Evolutionary conservation across 352 stramenopile species (phyloP).

Genomic region (Pythium myriotylum): DNA sequence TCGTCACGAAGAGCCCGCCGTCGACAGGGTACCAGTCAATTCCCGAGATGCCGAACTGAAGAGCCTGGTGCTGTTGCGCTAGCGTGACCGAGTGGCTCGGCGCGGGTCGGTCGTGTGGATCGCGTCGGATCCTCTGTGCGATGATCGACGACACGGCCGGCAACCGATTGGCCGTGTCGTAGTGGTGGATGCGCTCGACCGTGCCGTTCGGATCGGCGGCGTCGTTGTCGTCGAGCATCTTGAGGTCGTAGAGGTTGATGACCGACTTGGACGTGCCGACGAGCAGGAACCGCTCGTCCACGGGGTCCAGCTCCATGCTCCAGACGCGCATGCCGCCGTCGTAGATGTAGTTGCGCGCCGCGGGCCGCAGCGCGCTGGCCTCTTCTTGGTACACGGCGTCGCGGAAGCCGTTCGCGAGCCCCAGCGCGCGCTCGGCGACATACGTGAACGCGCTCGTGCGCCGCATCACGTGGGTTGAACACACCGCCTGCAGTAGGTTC

Average conservation of each 20-base stretch:
- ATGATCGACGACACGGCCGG: slow-evolving; percentile 33
- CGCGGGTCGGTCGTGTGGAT: background rate
- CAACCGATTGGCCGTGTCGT: slow-evolving; percentile 39
- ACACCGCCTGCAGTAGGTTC: slow-evolving; percentile 10
- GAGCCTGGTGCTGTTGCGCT: background rate
- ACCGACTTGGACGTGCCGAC: slow-evolving; percentile 60
- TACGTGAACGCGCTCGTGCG: slow-evolving; percentile 52
- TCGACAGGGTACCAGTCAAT: slow-evolving; percentile 91
- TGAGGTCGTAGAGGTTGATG: slow-evolving; percentile 66
- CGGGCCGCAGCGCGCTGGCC: slow-evolving; percentile 30
- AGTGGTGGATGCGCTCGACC: slow-evolving; percentile 13
- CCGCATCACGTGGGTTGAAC: slow-evolving; percentile 17
- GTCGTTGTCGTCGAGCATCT: slow-evolving; percentile 52
- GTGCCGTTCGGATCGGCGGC: slow-evolving; percentile 17
- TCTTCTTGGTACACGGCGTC: slow-evolving; percentile 40
- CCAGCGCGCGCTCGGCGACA: slow-evolving; percentile 54
- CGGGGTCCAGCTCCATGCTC: slow-evolving; percentile 58
- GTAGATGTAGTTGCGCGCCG: slow-evolving; percentile 63
- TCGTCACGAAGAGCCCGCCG: slow-evolving; percentile 77
- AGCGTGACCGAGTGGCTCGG: background rate
- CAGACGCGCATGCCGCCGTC: slow-evolving; percentile 58
- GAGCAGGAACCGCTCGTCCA: slow-evolving; percentile 61
- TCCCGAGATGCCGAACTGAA: slow-evolving; percentile 68
- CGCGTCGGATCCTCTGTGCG: slow-evolving; percentile 1
- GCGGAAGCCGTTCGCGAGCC: slow-evolving; percentile 43